phyloP scores from a whole-genome alignment of 345 rosid genomes.

The Abelmoschus esculentus region DNA sequence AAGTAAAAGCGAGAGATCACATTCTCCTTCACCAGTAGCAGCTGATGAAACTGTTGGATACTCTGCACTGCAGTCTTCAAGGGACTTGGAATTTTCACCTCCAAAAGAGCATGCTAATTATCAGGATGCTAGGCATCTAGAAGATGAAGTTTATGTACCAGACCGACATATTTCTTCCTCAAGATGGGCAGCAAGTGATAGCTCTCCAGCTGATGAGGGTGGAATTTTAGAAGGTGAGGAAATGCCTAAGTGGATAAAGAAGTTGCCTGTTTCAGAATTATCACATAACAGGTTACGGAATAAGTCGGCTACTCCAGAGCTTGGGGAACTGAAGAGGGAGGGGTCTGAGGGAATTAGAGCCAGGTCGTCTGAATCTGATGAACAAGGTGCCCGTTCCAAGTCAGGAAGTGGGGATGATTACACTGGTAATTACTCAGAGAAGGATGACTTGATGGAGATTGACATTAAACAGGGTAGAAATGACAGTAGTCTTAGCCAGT shows the following conservation, averaged over 20 bases:
- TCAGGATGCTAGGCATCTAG: not conserved
- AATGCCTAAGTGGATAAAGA: not conserved
- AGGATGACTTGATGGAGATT: not conserved
- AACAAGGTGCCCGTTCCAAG: not conserved
- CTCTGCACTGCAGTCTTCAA: not conserved
- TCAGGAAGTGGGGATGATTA: not conserved
- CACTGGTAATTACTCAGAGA: not conserved
- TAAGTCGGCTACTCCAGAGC: not conserved
- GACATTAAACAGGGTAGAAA: not conserved
- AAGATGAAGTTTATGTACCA: not conserved
- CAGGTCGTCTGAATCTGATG: not conserved
- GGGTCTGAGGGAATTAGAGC: not conserved
- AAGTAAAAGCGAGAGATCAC: not conserved
- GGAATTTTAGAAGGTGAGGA: not conserved
- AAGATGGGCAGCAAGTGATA: not conserved
- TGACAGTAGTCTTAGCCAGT: not conserved
- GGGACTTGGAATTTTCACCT: not conserved
- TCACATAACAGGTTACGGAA: not conserved
- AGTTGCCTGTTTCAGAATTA: not conserved
- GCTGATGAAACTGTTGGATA: not conserved
- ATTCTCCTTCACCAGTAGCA: not conserved
- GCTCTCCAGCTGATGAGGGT: not conserved
- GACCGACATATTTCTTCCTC: not conserved
- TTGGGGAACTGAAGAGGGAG: not conserved
- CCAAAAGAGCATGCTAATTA: not conserved